A percentile compares a stretch with the other conserved stretches of the same genome.
Conservation (phyloP, 257 asterid genomes). For the Jasminum sambac region DNA sequence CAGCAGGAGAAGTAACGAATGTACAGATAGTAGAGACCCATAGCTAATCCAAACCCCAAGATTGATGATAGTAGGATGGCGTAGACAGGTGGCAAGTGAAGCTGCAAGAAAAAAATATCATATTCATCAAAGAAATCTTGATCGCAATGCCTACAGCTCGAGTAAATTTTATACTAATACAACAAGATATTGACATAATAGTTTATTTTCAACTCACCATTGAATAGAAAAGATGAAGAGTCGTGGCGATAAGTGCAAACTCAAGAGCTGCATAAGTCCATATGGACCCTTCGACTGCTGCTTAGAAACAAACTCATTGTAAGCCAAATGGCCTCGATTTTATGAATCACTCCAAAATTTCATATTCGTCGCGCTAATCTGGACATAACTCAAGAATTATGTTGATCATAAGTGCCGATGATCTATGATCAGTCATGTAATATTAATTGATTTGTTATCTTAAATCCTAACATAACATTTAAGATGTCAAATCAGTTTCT, state of each 20-base stretch:
- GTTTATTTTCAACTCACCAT: conserved; percentile 40
- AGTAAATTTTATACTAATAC: neutral
- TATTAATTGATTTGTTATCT: too few species aligned
- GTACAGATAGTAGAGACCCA: conserved; percentile 48
- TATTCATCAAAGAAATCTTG: conserved; percentile 14
- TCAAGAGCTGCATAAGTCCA: conserved; percentile 89
- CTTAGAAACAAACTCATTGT: conserved; percentile 28
- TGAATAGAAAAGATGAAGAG: conserved; percentile 60
- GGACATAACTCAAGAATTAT: neutral
- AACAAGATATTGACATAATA: neutral
- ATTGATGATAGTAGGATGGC: conserved; percentile 62
- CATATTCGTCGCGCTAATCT: neutral
- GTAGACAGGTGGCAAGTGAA: conserved; percentile 53
- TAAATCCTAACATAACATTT: too few species aligned
- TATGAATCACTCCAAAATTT: conserved; percentile 2
- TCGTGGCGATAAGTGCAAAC: conserved; percentile 64
- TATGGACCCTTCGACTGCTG: conserved; percentile 75
- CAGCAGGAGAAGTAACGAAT: conserved; percentile 46
- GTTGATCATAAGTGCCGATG: too few species aligned
- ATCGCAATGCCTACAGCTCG: neutral
- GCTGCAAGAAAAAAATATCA: conserved; percentile 39
- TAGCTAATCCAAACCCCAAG: conserved; percentile 60
- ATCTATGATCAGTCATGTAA: too few species aligned
- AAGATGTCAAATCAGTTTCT: too few species aligned
- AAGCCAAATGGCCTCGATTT: conserved; percentile 12